These are phyloP conservation scores for Tulasnella sp. DNA, from an alignment of 768 basidiomycete species.

Conservation along the genomic window DNA sequence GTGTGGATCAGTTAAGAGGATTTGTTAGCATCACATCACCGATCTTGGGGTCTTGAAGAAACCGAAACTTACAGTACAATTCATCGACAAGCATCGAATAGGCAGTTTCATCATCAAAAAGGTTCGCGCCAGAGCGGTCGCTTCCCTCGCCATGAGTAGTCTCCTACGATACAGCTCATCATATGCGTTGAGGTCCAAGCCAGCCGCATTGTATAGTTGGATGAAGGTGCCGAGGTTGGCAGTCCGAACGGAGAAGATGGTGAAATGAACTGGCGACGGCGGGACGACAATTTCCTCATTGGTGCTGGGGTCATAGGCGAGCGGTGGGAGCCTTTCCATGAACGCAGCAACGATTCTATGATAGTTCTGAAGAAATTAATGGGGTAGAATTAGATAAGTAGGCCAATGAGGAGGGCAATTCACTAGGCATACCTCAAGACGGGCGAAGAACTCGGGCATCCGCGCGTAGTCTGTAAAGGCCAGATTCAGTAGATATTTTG, in stretches of 20 bases:
- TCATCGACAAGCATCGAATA: too few species aligned
- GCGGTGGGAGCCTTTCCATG: slow-evolving; percentile 3
- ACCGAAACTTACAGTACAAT: too few species aligned
- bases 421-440: slow-evolving; percentile 1
- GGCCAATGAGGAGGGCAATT: neutral
- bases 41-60: too few species aligned
- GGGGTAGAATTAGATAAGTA: too few species aligned
- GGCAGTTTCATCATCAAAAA: neutral
- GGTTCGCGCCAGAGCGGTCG: neutral
- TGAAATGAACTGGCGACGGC: neutral
- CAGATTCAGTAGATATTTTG: too few species aligned
- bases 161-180: slow-evolving; percentile 1
- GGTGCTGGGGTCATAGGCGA: neutral
- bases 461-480: neutral
- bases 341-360: neutral
- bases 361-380: neutral
- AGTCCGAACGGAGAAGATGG: slow-evolving; percentile 3
- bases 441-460: neutral
- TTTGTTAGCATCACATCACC: neutral
- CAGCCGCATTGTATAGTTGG: neutral
- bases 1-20: neutral
- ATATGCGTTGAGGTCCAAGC: too few species aligned
- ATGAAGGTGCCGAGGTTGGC: slow-evolving; percentile 1
- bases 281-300: slow-evolving; percentile 1
- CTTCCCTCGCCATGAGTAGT: neutral